Base-by-base conservation (phyloP, 23 red algal genomes). In the Gracilaria caudata region DNA sequence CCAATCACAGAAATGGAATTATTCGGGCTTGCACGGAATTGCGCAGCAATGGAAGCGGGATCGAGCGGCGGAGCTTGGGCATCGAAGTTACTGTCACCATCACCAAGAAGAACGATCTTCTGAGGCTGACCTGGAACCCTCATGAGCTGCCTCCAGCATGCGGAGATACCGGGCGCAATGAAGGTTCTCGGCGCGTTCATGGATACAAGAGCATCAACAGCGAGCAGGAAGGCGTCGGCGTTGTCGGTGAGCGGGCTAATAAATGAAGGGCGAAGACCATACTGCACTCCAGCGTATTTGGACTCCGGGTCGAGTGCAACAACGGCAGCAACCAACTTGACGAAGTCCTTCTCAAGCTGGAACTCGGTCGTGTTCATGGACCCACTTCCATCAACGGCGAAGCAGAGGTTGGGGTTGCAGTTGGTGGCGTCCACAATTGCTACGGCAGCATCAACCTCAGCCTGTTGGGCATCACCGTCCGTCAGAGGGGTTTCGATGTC, bases 61-160 rank as follows among this genome's bases (percentile, higher is more conserved):
- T 60, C 77, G 12, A 80, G 51, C n/a, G 77, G 80, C 43, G 63
- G 46, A 5, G 38, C 2, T 11, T 21, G 21, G 13, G 80, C 1
- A 51, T 55, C 57, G 38, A 84, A 70, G 47, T 70, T 84, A 36
- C 80, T 84, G 24, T n/a, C 12, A 70, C 80, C 80, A 43, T 84
- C 80, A 55, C 80, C 80, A 84, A 84, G 80, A 70, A 84, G 35
- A 71, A 84, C 61, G 26, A 84, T 84, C 36, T 70, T 43, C 35
- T 29, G 20, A 3, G 80, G 60, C 61, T 84, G 25, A 32, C 54
- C 61, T 4, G 2, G 56, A 8, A 36, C 35, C 20, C 37, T 40
- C 13, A 14, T 40, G 9, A 84, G 59, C 60, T 84, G 80, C 38
- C 60, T 70, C 36, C 26, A 21, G 46, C 80, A 84, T 16, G 28